Evolutionary conservation across 2,329 filamentous ascomycete species (phyloP).

Genomic region (Calonectria henricotiae): DNA sequence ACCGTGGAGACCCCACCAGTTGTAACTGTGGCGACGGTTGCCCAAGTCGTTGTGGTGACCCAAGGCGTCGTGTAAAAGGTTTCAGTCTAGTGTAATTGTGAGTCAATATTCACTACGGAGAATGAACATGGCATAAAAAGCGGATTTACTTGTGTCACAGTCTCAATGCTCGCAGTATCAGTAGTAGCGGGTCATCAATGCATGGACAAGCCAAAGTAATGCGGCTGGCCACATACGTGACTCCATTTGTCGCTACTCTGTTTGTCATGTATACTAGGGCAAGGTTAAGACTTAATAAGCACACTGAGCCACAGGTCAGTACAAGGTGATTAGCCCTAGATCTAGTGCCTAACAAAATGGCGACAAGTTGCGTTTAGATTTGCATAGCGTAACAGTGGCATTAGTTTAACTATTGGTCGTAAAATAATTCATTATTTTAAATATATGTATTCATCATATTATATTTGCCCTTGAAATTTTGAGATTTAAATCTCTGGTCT

Average conservation of each 20-base stretch:
- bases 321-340: no score
- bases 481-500: no score
- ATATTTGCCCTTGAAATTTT: no score
- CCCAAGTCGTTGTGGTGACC: constrained; percentile 33
- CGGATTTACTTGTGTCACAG: constrained; percentile 29
- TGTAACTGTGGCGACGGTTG: constrained; percentile 36
- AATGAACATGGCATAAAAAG: background rate
- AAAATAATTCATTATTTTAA: no score
- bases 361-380: no score
- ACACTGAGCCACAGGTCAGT: no score
- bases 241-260: constrained; percentile 40
- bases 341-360: no score
- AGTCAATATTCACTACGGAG: background rate
- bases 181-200: constrained; percentile 45
- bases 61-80: constrained; percentile 27
- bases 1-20: constrained; percentile 28
- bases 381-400: no score
- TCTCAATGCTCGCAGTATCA: constrained; percentile 30
- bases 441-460: no score
- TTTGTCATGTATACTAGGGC: no score
- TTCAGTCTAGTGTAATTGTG: constrained; percentile 20
- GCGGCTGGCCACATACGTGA: constrained; percentile 46
- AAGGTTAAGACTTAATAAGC: no score
- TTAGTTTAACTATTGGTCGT: no score
- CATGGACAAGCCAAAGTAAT: constrained; percentile 50